Percentiles rank a stretch among this genome's conserved stretches.
phyloP scores from a whole-genome alignment of 192 early-diverging fungal species.

The Backusella macrospora region DNA sequence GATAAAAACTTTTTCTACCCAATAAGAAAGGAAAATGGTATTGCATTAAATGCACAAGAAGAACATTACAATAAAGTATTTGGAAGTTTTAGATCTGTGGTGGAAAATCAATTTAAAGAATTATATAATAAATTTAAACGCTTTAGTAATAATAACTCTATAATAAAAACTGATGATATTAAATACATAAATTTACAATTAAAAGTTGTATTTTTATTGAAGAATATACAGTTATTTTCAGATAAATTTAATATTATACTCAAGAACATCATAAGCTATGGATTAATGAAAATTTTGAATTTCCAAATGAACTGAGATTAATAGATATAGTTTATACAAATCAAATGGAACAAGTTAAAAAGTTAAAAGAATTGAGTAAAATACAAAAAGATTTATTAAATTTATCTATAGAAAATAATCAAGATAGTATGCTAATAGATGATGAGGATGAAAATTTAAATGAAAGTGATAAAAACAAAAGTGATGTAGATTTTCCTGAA shows the following conservation, averaged over 20 bases:
- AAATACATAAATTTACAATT: neutral
- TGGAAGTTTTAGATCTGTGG: neutral
- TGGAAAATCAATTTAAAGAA: constrained; percentile 4
- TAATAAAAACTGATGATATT: neutral
- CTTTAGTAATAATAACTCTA: constrained; percentile 14
- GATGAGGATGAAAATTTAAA: neutral
- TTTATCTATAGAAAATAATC: too few relatives aligned
- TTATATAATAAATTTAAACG: constrained; percentile 13
- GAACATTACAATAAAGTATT: neutral
- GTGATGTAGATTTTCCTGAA: neutral
- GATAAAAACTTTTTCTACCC: constrained; percentile 2
- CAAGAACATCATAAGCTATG: neutral
- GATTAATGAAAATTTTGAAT: neutral
- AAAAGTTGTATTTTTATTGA: neutral
- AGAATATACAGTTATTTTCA: neutral
- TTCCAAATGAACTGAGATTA: constrained; percentile 55
- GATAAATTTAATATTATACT: neutral
- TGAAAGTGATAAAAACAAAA: neutral
- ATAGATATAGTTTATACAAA: neutral
- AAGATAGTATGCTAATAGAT: neutral
- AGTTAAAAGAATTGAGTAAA: neutral
- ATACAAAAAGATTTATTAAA: too few relatives aligned
- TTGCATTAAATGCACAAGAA: neutral
- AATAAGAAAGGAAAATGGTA: neutral
- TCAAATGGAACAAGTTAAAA: neutral